Conservation (phyloP, 2,329 filamentous ascomycete genomes). For the Colletotrichum tanaceti region DNA sequence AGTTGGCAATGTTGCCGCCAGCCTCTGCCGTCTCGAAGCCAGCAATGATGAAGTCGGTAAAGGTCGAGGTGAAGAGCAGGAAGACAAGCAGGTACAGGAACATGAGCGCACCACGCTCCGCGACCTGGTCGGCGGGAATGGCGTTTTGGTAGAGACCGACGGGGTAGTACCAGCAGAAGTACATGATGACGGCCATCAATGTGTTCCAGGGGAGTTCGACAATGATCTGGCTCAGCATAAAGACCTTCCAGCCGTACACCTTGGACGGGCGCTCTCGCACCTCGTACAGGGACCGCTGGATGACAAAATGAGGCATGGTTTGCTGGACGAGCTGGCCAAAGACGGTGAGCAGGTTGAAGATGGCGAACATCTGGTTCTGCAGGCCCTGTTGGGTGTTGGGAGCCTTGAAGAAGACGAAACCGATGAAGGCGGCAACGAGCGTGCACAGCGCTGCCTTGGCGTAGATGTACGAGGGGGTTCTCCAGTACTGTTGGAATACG, state of each 20-base stretch:
- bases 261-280: constrained; percentile 86
- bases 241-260: constrained; percentile 86
- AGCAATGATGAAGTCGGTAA: constrained; percentile 81
- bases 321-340: constrained; percentile 84
- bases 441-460: constrained; percentile 78
- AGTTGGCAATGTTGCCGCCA: constrained; percentile 79
- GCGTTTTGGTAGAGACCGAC: constrained; percentile 82
- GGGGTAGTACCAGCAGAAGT: constrained; percentile 86
- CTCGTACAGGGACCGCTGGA: constrained; percentile 84
- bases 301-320: constrained; percentile 88
- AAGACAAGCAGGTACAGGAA: constrained; percentile 82
- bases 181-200: constrained; percentile 81
- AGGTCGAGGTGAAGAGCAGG: constrained; percentile 84
- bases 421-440: constrained; percentile 78
- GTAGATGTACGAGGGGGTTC: constrained; percentile 89
- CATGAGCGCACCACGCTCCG: constrained; percentile 80
- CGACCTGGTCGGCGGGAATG: constrained; percentile 66
- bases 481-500: constrained; percentile 93
- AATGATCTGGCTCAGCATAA: constrained; percentile 84
- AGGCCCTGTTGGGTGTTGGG: constrained; percentile 80
- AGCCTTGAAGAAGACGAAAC: constrained; percentile 81
- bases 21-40: constrained; percentile 80
- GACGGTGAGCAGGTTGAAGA: constrained; percentile 85
- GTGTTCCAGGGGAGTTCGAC: constrained; percentile 90
- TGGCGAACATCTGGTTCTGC: constrained; percentile 87